Evolutionary conservation across 176 grass and related monocot species (phyloP), one percentile per base, ranked within the genome.

Genomic region (Oryza longistaminata): DNA sequence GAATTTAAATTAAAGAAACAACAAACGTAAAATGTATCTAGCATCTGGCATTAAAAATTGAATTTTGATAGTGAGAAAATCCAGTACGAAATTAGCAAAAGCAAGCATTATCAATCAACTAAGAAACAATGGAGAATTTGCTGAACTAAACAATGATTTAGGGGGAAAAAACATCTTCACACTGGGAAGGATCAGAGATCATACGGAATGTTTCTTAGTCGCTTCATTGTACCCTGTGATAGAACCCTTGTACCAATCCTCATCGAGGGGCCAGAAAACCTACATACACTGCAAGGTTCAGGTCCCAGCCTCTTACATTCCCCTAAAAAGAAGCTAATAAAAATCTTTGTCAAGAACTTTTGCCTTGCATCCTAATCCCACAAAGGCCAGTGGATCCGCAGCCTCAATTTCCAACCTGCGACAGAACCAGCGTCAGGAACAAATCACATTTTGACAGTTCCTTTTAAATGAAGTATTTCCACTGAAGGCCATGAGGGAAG

Each of bases 211-310:
- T 39, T 96, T 87, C 50, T 89, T 96, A 29, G 81, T 88, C 26
- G 68, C 53, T 66, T 86, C 76, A 66, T 85, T 94, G 85, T 96
- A 96, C 15, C 64, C 71, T 2, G 69, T 74, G 68, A 99, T 70
- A 26, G 88, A 92, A 74, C 91, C 97, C 88, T 93, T 94, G 74
- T 99, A 99, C 97, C 97, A 99, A 60, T 96, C 91, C 86, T 96
- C 90, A 77, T 99, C 97, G 53, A 99, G 84, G 1, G 91, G 90
- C 97, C 97, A 99, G 86, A 96, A 94, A 85, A 99, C 91, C 93
- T 99, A 78, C 80, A 76, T 62, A 24, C 40, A 39, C 48, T 72
- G 46, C 37, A 52, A 74, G 85, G 87, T 46, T 74, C 29, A 71
- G 77, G 74, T 33, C 24, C 66, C 19, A 68, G 22, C 4, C 62